phyloP scores from a whole-genome alignment of 208 protist species.

The Strigomonas culicis region DNA sequence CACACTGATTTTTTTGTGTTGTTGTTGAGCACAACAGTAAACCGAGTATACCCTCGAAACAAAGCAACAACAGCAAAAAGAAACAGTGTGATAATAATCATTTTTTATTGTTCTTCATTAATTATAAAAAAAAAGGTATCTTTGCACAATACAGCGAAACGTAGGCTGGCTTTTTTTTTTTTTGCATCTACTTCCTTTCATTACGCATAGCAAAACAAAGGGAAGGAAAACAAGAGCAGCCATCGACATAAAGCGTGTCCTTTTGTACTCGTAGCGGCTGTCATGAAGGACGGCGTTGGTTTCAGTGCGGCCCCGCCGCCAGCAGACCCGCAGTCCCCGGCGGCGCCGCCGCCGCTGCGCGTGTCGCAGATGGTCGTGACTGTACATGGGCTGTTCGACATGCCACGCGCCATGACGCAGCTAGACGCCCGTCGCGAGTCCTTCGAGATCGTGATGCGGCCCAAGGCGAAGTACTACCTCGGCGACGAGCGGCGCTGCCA shows the following conservation, averaged over 20 bases:
- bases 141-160: background rate
- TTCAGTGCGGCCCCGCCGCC: background rate
- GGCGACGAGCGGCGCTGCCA: slow-evolving; percentile 32
- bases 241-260: background rate
- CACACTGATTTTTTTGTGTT: slow-evolving; percentile 3
- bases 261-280: background rate
- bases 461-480: slow-evolving; percentile 55
- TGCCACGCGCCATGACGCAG: slow-evolving; percentile 54
- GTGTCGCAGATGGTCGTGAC: slow-evolving; percentile 31
- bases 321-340: background rate
- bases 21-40: background rate
- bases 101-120: slow-evolving; percentile 1
- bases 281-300: background rate
- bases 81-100: slow-evolving; percentile 1
- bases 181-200: background rate
- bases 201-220: slow-evolving; percentile 4
- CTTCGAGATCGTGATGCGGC: slow-evolving; percentile 49
- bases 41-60: background rate
- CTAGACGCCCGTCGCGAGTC: slow-evolving; percentile 30
- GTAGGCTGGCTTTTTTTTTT: background rate
- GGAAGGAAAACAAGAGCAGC: slow-evolving; percentile 14
- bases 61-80: background rate
- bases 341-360: slow-evolving; percentile 6
- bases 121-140: slow-evolving; percentile 10
- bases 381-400: slow-evolving; percentile 52